A percentile compares a stretch with the other conserved stretches of the same genome.
These are phyloP conservation scores for Boletus vinaceobasis DNA, from an alignment of 768 basidiomycete species.

Conservation along the genomic window DNA sequence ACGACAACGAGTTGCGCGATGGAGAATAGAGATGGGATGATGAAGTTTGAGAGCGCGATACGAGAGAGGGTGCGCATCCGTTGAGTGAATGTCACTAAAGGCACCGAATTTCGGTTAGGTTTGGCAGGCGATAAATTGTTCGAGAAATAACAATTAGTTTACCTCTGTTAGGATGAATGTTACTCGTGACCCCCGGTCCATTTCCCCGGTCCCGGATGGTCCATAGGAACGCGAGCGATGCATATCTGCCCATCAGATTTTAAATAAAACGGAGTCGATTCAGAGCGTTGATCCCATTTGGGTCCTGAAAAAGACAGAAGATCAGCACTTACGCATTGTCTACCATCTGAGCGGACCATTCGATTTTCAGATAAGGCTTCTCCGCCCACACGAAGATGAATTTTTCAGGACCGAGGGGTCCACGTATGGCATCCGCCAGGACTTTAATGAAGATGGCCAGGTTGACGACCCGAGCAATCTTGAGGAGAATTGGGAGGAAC, in stretches of 20 bases:
- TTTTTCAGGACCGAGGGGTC: constrained; percentile 14
- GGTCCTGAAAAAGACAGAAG: neutral
- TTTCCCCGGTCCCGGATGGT: constrained; percentile 15
- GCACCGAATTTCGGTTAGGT: neutral
- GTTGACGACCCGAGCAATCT: constrained; percentile 28
- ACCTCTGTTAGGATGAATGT: constrained; percentile 16
- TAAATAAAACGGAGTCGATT: neutral
- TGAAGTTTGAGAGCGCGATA: constrained; percentile 33
- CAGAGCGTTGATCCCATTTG: neutral
- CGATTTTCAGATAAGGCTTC: constrained; percentile 31
- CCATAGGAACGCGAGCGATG: constrained; percentile 28
- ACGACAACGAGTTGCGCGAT: constrained; percentile 30
- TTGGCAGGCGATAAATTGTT: neutral
- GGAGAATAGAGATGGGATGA: constrained; percentile 31
- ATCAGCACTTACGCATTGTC: constrained; percentile 26
- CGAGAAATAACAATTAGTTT: neutral
- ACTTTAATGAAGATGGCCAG: constrained; percentile 27
- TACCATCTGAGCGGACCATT: constrained; percentile 29
- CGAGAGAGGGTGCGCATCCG: constrained; percentile 27
- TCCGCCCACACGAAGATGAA: constrained; percentile 19
- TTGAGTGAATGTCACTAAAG: constrained; percentile 19
- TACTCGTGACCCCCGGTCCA: constrained; percentile 13
- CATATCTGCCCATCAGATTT: constrained; percentile 19
- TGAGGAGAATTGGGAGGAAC: constrained; percentile 26
- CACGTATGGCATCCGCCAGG: constrained; percentile 18